A percentile compares a stretch with the other conserved stretches of the same genome.
Conservation (phyloP, 176 grass and related monocot genomes). For the Saccharum officinarum region DNA sequence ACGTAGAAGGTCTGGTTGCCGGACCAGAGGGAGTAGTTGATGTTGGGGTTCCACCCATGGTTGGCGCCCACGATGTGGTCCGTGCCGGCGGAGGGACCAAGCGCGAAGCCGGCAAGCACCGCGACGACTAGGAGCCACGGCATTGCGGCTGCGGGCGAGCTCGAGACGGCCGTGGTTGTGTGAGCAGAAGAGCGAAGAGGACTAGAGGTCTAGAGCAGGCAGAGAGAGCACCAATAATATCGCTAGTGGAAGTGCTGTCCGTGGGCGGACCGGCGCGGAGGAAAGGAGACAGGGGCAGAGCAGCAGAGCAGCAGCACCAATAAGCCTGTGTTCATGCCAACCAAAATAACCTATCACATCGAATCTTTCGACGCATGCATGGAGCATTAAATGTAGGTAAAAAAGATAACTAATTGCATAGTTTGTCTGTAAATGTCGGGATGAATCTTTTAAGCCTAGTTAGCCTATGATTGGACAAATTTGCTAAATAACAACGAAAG, state of each 20-base stretch:
- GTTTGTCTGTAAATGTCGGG: too few species aligned
- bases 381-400: too few species aligned
- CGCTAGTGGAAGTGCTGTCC: background rate
- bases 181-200: background rate
- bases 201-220: too few species aligned
- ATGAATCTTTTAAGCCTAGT: too few species aligned
- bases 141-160: slow-evolving; percentile 23
- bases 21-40: slow-evolving; percentile 82
- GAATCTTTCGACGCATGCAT: too few species aligned
- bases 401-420: too few species aligned
- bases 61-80: slow-evolving; percentile 89
- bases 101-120: background rate
- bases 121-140: slow-evolving; percentile 26
- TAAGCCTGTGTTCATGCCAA: too few species aligned
- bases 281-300: background rate
- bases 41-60: slow-evolving; percentile 95
- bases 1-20: slow-evolving; percentile 84
- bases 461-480: too few species aligned
- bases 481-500: too few species aligned
- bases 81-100: slow-evolving; percentile 40
- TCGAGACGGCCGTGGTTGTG: background rate
- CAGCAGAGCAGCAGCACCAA: too few species aligned
- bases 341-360: too few species aligned
- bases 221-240: too few species aligned
- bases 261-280: background rate